Percentiles rank a stretch among this genome's conserved stretches.
These are phyloP conservation scores for Trametes cingulata DNA, from an alignment of 768 basidiomycete species.

Conservation along the genomic window DNA sequence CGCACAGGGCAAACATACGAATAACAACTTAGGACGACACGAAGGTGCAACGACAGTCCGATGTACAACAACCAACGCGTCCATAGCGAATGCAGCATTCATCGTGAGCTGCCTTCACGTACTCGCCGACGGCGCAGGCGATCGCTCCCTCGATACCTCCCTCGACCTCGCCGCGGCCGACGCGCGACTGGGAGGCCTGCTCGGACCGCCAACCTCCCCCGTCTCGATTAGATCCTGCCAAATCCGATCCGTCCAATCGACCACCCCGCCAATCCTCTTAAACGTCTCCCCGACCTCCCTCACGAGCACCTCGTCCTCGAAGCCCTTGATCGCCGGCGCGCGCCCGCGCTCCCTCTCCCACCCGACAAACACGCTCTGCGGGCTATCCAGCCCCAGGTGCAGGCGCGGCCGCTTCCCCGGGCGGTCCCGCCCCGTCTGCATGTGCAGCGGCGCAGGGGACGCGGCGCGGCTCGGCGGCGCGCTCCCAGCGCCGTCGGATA, in stretches of 20 bases:
- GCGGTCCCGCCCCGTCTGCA: conserved; percentile 26
- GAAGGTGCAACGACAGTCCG: no score
- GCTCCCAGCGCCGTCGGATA: conserved; percentile 7
- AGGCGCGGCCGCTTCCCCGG: conserved; percentile 19
- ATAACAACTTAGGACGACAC: neutral
- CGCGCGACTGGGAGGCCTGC: neutral
- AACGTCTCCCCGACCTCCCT: conserved; percentile 44
- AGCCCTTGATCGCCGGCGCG: conserved; percentile 53
- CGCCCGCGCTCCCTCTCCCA: conserved; percentile 6
- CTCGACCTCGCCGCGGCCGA: neutral
- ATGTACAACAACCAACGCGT: no score
- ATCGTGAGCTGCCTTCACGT: no score
- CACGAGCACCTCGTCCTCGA: conserved; percentile 62
- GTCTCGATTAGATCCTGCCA: conserved; percentile 50
- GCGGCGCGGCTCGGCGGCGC: neutral
- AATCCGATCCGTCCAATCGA: conserved; percentile 56
- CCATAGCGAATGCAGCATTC: no score
- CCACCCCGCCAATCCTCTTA: conserved; percentile 39
- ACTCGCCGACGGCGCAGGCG: neutral
- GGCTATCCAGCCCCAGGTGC: conserved; percentile 7
- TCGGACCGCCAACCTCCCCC: conserved; percentile 1
- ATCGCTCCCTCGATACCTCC: neutral
- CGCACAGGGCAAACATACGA: neutral
- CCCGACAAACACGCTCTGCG: conserved; percentile 8
- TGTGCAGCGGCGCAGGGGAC: conserved; percentile 10